A percentile compares a stretch with the other conserved stretches of the same genome.
Conservation (phyloP, 1,284 basidiomycete species). For the Bondarzewia mesenterica region DNA sequence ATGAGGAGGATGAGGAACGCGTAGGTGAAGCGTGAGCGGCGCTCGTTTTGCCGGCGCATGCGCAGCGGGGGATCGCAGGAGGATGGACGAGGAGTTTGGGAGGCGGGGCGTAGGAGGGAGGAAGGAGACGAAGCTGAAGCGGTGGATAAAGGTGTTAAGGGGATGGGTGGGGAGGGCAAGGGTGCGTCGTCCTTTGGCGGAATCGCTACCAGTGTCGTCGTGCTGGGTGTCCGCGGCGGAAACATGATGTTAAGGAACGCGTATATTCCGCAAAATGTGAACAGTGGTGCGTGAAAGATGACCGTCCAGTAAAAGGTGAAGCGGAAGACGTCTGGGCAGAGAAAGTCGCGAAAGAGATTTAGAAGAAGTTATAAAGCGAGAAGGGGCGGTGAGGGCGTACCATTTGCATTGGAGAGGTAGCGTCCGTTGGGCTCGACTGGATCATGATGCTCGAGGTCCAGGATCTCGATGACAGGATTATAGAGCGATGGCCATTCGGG, state of each 20-base stretch:
- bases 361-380: neutral
- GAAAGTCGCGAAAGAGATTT: neutral
- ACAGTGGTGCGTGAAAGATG: constrained; percentile 65
- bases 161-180: constrained; percentile 10
- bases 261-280: constrained; percentile 57
- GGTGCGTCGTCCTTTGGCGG: too few relatives aligned
- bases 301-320: constrained; percentile 86
- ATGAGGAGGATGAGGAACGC: constrained; percentile 58
- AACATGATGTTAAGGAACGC: constrained; percentile 65
- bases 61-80: neutral
- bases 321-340: constrained; percentile 60
- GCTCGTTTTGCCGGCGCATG: constrained; percentile 23
- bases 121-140: neutral
- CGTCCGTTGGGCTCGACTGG: constrained; percentile 23
- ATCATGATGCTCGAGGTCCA: constrained; percentile 30
- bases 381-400: constrained; percentile 15
- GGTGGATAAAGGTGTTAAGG: constrained; percentile 7
- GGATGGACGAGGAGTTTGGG: constrained; percentile 3
- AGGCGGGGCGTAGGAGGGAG: constrained; percentile 4
- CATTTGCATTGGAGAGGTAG: constrained; percentile 25
- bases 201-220: too few relatives aligned
- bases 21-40: constrained; percentile 55
- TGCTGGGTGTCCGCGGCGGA: constrained; percentile 28
- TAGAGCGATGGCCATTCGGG: constrained; percentile 40
- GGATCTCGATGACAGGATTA: constrained; percentile 31